These are phyloP conservation scores for Heterobasidion irregulare DNA, from an alignment of 1,284 basidiomycete species.

Conservation along the genomic window DNA sequence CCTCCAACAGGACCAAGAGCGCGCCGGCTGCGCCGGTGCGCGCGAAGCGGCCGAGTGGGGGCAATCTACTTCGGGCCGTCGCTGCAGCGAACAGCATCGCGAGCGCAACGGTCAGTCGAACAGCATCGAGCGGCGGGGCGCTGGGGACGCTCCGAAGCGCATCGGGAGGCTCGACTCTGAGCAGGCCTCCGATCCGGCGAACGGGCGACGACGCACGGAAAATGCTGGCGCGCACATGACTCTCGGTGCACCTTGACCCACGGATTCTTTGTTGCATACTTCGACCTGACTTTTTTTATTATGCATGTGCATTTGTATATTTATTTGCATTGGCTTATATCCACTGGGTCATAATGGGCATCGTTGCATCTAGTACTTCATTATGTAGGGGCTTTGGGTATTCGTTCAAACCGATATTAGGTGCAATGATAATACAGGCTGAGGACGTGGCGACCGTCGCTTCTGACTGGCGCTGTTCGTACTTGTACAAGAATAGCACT, in stretches of 20 bases:
- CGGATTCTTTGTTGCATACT: not conserved
- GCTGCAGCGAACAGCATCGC: slow-evolving; percentile 54
- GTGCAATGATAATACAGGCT: no score
- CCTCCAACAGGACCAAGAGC: not conserved
- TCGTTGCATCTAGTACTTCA: no score
- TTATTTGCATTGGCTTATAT: not conserved
- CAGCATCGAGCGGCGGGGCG: slow-evolving; percentile 3
- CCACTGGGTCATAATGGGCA: not conserved
- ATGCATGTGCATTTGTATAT: not conserved
- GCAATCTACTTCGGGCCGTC: slow-evolving; percentile 43
- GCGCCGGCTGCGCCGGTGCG: not conserved
- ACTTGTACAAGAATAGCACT: no score
- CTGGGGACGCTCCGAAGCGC: slow-evolving; percentile 4
- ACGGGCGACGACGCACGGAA: slow-evolving; percentile 46
- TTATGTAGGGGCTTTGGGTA: no score
- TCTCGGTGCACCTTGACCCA: not conserved
- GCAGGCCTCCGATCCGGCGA: slow-evolving; percentile 28
- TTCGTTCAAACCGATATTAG: no score
- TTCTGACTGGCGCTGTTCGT: no score
- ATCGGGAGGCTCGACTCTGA: slow-evolving; percentile 10
- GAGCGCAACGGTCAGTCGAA: slow-evolving; percentile 2
- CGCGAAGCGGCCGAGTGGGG: slow-evolving; percentile 32
- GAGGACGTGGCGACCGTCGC: no score
- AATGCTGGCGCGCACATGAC: slow-evolving; percentile 32
- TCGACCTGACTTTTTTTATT: not conserved